A percentile compares a stretch with the other conserved stretches of the same genome.
phyloP scores from a whole-genome alignment of 2,329 filamentous ascomycete species.

The Didymellaceae sp. region DNA sequence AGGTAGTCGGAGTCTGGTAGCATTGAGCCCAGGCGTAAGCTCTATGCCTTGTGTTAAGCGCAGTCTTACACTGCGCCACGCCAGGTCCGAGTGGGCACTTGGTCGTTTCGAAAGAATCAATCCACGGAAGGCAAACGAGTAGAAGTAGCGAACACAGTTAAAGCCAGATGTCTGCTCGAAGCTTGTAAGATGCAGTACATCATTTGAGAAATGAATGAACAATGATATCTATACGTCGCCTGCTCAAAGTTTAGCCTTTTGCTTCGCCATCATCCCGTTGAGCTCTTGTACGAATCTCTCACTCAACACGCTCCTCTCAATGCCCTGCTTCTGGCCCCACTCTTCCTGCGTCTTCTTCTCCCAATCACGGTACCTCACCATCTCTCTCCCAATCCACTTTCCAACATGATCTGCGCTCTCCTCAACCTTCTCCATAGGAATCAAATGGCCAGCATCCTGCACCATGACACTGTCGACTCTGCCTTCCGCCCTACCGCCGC shows the following conservation, averaged over 20 bases:
- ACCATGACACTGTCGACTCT: conserved; percentile 71
- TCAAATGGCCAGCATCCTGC: conserved; percentile 73
- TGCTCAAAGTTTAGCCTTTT: conserved; percentile 36
- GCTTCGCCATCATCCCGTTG: conserved; percentile 21
- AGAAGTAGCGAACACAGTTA: no score
- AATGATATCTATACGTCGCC: no score
- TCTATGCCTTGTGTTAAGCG: no score
- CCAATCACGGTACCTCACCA: conserved; percentile 46
- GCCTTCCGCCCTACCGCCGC: conserved; percentile 67
- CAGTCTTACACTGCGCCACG: no score
- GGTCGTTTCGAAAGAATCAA: no score
- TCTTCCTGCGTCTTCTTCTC: conserved; percentile 42
- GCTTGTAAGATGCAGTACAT: no score
- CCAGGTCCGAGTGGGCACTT: no score
- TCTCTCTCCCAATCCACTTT: conserved; percentile 49
- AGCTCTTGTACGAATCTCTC: conserved; percentile 42
- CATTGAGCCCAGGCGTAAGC: no score
- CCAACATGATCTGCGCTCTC: conserved; percentile 65
- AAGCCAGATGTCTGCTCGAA: no score
- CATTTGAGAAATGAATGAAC: no score
- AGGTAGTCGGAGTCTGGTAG: no score
- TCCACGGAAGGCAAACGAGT: no score
- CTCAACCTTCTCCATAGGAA: conserved; percentile 79
- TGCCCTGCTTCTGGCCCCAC: conserved; percentile 39
- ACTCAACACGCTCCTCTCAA: conserved; percentile 37